Base-by-base conservation (phyloP, 129 eudicot genomes). In the Centaurea solstitialis region DNA sequence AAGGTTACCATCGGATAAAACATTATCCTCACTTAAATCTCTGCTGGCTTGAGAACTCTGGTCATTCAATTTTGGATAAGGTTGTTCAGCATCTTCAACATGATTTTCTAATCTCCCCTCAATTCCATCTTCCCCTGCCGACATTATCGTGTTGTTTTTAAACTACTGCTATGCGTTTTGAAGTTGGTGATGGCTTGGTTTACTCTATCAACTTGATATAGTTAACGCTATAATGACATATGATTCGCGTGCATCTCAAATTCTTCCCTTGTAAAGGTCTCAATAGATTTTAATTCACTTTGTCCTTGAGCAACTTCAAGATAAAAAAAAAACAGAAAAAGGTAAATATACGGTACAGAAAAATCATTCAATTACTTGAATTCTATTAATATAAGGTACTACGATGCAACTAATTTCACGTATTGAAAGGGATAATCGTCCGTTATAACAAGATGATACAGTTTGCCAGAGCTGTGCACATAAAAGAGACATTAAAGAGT, bases 121-220 rank as follows among this genome's bases (percentile, higher is more conserved):
- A 79, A 65, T 76, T 20, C 76, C 90, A 77, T 41, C 83, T 86
- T 86, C 86, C 71, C 75, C 86, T 24, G 40, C 73, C 7, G 93
- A 86, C 94, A 91, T 89, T 82, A 41, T 76, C 38, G 47, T 66
- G 83, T 73, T 72, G 53, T 76, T 73, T 76, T 81, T 82, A 73
- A 57, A 72, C 35, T 21, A 41, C 21, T 57, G 71, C 20, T 17
- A 45, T 76, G 22, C 62, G 61, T 26, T 41, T 68, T 80, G 22
- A 26, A 40, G 21, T 22, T 66, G 70, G 53, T 38, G 79, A 74
- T 73, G 4, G 15, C n/a, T 28, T 82, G 66, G 22, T 74, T 78
- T 83, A 74, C 74, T 74, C 61, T 77, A 70, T 37, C 78, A 61
- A 62, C 77, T 74, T 59, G 67, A 70, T 59, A 33, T 68, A 70